Conservation (phyloP, 345 rosid genomes). For the Aegle marmelos region DNA sequence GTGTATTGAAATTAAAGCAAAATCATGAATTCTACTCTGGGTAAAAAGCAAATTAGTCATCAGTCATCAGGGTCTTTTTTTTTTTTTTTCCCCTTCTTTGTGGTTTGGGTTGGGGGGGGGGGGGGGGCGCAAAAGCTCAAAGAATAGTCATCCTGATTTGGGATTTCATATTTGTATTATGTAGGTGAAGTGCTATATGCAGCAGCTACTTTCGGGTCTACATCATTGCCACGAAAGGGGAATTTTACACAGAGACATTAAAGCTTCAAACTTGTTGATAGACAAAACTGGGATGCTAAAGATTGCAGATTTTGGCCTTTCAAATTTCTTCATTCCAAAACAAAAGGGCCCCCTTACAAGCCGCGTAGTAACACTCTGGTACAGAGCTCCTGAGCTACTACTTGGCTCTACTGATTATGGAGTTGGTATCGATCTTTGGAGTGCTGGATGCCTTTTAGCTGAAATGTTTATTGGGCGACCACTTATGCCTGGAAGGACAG, state of each 20-base stretch:
- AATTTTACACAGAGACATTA: conserved; percentile 80
- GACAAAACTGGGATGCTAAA: conserved; percentile 65
- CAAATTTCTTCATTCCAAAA: conserved; percentile 54
- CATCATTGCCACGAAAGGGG: conserved; percentile 83
- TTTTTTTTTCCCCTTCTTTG: too few relatives aligned
- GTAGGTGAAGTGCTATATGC: conserved; percentile 83
- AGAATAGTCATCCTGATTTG: neutral
- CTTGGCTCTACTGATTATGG: conserved; percentile 82
- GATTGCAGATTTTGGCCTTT: conserved; percentile 85
- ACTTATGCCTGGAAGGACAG: conserved; percentile 86
- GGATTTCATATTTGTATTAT: neutral
- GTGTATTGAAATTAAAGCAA: neutral
- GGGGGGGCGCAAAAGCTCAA: neutral
- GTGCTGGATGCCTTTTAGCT: conserved; percentile 78
- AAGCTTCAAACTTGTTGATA: conserved; percentile 72
- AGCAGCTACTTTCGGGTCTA: conserved; percentile 75
- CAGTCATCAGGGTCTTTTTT: too few relatives aligned
- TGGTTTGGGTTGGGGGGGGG: too few relatives aligned
- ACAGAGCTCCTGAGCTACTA: conserved; percentile 84
- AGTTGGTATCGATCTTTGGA: conserved; percentile 84
- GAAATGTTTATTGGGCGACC: conserved; percentile 84
- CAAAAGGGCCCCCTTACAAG: conserved; percentile 60
- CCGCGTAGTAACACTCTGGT: conserved; percentile 90
- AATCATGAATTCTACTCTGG: neutral
- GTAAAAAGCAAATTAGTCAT: neutral